Conservation (phyloP, 495 filamentous ascomycete genomes). For the Podospora comata region DNA sequence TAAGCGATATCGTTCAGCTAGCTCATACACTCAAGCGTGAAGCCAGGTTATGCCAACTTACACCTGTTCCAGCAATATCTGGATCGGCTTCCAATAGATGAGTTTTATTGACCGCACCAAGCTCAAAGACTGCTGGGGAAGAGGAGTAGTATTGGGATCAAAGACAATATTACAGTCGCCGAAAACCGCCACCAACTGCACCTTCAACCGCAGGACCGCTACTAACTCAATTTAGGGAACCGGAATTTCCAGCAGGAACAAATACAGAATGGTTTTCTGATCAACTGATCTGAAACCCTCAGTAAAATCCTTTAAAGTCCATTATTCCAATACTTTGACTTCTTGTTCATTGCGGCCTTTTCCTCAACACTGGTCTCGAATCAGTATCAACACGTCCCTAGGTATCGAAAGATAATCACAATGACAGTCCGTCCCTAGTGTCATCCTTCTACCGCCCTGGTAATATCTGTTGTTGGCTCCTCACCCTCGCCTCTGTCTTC, state of each 20-base stretch:
- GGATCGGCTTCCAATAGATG: too few relatives aligned
- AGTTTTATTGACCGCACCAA: too few relatives aligned
- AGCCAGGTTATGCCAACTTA: not conserved
- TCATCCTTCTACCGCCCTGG: not conserved
- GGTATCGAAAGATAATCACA: constrained; percentile 3
- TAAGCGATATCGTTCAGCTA: too few relatives aligned
- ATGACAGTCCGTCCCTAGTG: constrained; percentile 3
- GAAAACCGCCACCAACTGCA: constrained; percentile 5
- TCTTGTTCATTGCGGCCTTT: constrained; percentile 5
- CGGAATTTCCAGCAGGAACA: not conserved
- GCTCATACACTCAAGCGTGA: too few relatives aligned
- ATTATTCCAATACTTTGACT: constrained; percentile 3
- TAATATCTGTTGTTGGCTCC: constrained; percentile 5
- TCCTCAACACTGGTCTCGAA: constrained; percentile 5
- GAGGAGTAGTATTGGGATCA: constrained; percentile 5
- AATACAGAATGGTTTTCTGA: constrained; percentile 1
- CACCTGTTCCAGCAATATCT: too few relatives aligned
- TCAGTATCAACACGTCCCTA: constrained; percentile 1
- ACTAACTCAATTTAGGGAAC: constrained; percentile 3
- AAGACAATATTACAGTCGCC: constrained; percentile 6
- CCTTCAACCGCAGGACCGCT: constrained; percentile 1
- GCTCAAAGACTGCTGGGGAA: not conserved
- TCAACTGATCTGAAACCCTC: constrained; percentile 2
- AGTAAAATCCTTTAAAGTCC: constrained; percentile 1
- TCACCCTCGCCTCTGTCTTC: constrained; percentile 5